phyloP scores from a whole-genome alignment of 345 rosid genomes.

The Triadica sebifera region DNA sequence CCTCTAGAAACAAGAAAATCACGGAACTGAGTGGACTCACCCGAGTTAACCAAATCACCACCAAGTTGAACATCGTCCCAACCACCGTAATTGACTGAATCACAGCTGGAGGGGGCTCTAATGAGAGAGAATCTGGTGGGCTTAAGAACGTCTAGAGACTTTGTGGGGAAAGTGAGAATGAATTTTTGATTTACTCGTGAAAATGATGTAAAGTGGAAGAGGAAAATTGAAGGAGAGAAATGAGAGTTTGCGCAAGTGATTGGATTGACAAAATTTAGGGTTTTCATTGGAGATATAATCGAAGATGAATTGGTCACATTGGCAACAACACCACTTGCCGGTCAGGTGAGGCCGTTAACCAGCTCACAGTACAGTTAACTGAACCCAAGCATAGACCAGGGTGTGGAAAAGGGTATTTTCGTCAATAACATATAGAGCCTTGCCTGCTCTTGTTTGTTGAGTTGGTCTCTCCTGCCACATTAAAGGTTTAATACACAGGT shows the following conservation, averaged over 20 bases:
- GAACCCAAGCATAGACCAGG: neutral
- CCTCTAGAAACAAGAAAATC: conserved; percentile 47
- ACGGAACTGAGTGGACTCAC: conserved; percentile 44
- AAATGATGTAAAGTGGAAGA: conserved; percentile 31
- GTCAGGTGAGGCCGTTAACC: neutral
- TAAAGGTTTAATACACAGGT: too few species aligned
- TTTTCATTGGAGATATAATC: conserved; percentile 20
- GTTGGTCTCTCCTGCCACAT: too few species aligned
- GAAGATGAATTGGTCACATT: neutral
- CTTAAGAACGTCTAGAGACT: conserved; percentile 6
- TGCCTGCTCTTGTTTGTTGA: too few species aligned
- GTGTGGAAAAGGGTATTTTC: neutral
- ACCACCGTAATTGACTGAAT: conserved; percentile 41
- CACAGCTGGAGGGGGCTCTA: conserved; percentile 19
- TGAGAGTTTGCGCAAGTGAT: conserved; percentile 8
- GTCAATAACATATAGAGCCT: neutral
- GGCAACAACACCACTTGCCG: neutral
- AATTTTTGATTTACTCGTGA: conserved; percentile 18
- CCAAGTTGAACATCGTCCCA: conserved; percentile 48
- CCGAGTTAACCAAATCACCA: conserved; percentile 30
- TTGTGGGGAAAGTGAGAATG: conserved; percentile 14
- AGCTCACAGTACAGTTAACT: neutral
- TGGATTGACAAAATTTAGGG: conserved; percentile 23
- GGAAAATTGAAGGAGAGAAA: conserved; percentile 23
- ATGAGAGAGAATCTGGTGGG: conserved; percentile 10